Conservation (phyloP, 129 eudicot genomes). For the Chrysanthemum lavandulifolium region DNA sequence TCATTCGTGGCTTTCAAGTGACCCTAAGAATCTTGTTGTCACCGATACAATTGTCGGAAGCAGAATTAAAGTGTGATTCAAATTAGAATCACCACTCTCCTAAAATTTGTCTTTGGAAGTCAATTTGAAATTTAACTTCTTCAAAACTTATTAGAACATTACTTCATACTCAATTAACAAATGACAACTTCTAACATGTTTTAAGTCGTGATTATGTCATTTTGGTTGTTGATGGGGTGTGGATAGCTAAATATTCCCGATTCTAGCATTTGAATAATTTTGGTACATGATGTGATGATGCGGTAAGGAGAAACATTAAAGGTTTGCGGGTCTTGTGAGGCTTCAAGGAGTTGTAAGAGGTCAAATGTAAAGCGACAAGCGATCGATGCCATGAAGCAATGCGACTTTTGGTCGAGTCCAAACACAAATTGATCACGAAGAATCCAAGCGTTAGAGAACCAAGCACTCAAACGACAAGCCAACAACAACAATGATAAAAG, state of each 20-base stretch:
- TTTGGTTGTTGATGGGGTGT: no score
- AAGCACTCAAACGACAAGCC: constrained; percentile 52
- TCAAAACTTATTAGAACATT: no score
- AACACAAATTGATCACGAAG: constrained; percentile 81
- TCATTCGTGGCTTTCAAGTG: no score
- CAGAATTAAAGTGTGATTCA: neutral
- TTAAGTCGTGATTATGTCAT: no score
- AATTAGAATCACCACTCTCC: neutral
- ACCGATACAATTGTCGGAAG: neutral
- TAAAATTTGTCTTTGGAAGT: neutral
- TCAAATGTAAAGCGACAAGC: constrained; percentile 71
- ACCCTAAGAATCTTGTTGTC: neutral
- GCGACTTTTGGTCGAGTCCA: constrained; percentile 83
- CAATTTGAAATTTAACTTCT: neutral
- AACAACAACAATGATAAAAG: constrained; percentile 49
- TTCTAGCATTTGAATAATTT: neutral
- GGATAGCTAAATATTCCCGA: no score
- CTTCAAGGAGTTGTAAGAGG: constrained; percentile 77
- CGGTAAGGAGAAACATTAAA: constrained; percentile 69
- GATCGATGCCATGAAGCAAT: constrained; percentile 78
- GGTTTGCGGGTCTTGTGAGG: constrained; percentile 76
- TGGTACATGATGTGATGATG: neutral
- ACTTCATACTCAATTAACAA: no score
- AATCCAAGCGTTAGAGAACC: constrained; percentile 71
- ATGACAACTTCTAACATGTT: no score